Conservation (phyloP, 2,329 filamentous ascomycete genomes). For the Phaeosphaeria sp. region DNA sequence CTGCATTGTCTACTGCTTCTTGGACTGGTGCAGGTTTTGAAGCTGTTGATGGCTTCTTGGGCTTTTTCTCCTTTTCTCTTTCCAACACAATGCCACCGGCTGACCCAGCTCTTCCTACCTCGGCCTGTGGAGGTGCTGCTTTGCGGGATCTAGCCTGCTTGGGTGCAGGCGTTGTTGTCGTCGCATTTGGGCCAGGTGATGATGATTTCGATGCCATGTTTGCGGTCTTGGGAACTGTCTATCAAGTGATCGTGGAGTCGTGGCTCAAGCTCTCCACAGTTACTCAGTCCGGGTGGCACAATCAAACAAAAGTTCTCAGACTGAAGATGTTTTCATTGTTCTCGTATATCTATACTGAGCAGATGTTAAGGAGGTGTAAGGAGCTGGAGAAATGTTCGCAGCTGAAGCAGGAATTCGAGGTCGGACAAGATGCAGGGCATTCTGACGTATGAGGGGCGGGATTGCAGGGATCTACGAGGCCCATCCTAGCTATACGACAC, state of each 20-base stretch:
- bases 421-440: constrained; percentile 29
- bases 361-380: background rate
- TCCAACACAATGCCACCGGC: constrained; percentile 36
- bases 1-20: constrained; percentile 4
- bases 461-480: constrained; percentile 25
- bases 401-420: constrained; percentile 38
- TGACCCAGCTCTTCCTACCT: constrained; percentile 32
- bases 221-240: background rate
- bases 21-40: constrained; percentile 12
- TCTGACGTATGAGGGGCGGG: constrained; percentile 46
- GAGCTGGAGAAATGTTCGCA: background rate
- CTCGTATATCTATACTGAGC: background rate
- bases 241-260: background rate
- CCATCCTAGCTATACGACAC: constrained; percentile 15
- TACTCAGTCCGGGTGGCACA: background rate
- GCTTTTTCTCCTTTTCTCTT: constrained; percentile 18
- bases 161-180: constrained; percentile 17
- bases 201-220: constrained; percentile 36
- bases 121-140: constrained; percentile 10
- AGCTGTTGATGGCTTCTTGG: constrained; percentile 8
- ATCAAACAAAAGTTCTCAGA: background rate
- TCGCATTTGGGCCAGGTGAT: constrained; percentile 31
- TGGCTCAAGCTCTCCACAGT: background rate
- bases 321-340: background rate
- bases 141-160: constrained; percentile 36